A percentile compares a stretch with the other conserved stretches of the same genome.
phyloP scores from a whole-genome alignment of 306 rosid species.

The Trichosanthes truncata region DNA sequence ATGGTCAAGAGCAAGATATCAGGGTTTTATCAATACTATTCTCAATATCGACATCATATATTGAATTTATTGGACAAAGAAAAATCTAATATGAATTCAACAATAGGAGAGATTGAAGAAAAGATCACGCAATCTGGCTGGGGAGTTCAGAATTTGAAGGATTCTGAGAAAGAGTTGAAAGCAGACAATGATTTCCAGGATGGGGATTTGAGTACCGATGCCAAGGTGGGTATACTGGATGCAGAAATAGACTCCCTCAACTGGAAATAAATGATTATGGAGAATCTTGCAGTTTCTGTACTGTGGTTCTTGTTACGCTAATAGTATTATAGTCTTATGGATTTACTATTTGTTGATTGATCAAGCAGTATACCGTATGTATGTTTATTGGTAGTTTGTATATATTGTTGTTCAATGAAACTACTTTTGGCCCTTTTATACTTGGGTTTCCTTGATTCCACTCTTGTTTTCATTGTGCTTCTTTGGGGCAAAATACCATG shows the following conservation, averaged over 20 bases:
- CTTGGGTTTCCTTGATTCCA: neutral
- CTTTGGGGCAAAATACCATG: neutral
- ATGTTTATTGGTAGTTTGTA: neutral
- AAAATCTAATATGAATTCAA: conserved; percentile 44
- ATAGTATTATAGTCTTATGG: neutral
- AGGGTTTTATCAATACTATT: conserved; percentile 43
- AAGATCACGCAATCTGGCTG: conserved; percentile 32
- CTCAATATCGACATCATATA: conserved; percentile 42
- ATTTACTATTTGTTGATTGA: neutral
- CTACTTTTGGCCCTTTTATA: neutral
- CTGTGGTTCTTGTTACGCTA: neutral
- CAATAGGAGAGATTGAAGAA: conserved; percentile 39
- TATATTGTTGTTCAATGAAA: neutral
- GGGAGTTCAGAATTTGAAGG: conserved; percentile 20
- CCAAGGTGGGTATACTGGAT: conserved; percentile 34
- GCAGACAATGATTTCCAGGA: conserved; percentile 45
- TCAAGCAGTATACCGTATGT: neutral
- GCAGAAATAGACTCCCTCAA: neutral
- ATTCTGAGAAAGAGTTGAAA: conserved; percentile 32
- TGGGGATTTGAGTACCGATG: conserved; percentile 37
- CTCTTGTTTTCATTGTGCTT: neutral
- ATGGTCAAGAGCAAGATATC: conserved; percentile 41
- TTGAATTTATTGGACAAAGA: conserved; percentile 56
- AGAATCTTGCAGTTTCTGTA: neutral
- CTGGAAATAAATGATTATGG: neutral